Conservation (phyloP, 2,329 filamentous ascomycete genomes). For the Fusarium luffae region DNA sequence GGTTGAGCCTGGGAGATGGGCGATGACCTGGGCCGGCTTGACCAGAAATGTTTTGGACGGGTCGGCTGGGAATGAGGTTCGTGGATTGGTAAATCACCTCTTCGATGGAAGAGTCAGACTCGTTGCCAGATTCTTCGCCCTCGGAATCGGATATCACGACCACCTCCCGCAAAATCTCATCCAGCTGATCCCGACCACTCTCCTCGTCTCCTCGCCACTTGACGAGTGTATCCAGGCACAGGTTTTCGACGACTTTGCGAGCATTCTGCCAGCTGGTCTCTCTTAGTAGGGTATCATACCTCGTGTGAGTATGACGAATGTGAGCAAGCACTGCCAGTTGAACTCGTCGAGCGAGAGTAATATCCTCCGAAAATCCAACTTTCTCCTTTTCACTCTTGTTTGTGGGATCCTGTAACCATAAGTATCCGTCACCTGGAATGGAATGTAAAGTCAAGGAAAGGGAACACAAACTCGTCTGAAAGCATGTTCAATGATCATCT, state of each 20-base stretch:
- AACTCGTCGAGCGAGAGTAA: conserved; percentile 70
- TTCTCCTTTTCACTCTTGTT: conserved; percentile 65
- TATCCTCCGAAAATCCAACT: conserved; percentile 66
- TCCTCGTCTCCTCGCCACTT: conserved; percentile 80
- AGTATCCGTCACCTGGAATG: conserved; percentile 21
- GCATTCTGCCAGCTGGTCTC: conserved; percentile 70
- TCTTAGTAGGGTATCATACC: conserved; percentile 70
- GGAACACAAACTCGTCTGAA: conserved; percentile 67
- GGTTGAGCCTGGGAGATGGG: no score
- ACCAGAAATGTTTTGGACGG: conserved; percentile 20
- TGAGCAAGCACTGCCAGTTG: conserved; percentile 74
- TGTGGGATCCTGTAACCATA: conserved; percentile 56
- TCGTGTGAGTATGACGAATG: conserved; percentile 73
- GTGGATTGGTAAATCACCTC: conserved; percentile 28
- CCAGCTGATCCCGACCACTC: conserved; percentile 73
- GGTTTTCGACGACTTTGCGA: conserved; percentile 68
- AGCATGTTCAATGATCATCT: conserved; percentile 70
- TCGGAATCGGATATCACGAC: conserved; percentile 73
- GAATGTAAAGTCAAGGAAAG: neutral
- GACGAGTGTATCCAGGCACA: conserved; percentile 73
- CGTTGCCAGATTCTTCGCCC: conserved; percentile 56
- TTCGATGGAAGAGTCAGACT: conserved; percentile 50
- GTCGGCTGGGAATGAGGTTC: conserved; percentile 13
- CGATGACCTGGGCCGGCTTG: conserved; percentile 29
- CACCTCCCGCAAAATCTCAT: conserved; percentile 74